These are phyloP conservation scores for Isochrysis galbana DNA, from an alignment of 78 protist genomes.

Conservation along the genomic window DNA sequence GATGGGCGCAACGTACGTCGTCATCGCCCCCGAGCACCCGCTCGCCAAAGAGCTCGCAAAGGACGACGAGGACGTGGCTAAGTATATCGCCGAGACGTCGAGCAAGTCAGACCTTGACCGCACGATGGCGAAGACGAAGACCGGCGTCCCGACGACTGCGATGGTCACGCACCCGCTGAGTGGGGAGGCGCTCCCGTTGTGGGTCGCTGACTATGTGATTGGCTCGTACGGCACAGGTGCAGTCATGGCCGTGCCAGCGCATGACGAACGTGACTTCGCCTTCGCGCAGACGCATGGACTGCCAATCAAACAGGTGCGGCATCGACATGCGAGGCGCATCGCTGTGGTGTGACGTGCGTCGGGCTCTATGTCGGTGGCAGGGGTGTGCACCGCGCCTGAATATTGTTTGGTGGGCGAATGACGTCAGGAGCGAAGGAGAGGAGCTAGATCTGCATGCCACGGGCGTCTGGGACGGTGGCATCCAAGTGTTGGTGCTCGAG, in stretches of 20 bases:
- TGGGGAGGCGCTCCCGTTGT: conserved; percentile 57
- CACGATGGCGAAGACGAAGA: conserved; percentile 14
- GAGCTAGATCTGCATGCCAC: too few species aligned
- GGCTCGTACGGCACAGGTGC: conserved; percentile 43
- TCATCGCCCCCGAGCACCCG: conserved; percentile 65
- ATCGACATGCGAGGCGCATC: too few species aligned
- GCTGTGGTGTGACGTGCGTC: too few species aligned
- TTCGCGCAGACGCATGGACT: conserved; percentile 68
- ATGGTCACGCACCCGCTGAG: background rate
- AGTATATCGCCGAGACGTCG: background rate
- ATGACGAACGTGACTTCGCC: conserved; percentile 76
- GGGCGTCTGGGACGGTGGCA: too few species aligned
- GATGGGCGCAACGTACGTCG: conserved; percentile 66
- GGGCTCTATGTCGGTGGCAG: too few species aligned
- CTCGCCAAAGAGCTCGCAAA: background rate
- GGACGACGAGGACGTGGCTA: background rate
- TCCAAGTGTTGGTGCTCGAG: too few species aligned
- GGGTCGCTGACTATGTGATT: conserved; percentile 71
- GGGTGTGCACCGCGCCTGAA: too few species aligned
- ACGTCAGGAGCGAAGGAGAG: too few species aligned
- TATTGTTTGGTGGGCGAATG: too few species aligned
- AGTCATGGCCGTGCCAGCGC: conserved; percentile 81
- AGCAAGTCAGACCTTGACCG: conserved; percentile 34
- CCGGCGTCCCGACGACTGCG: conserved; percentile 10
- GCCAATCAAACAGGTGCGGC: conserved; percentile 50